Conservation (phyloP, 2,329 filamentous ascomycete species). For the Sclerotinia borealis region DNA sequence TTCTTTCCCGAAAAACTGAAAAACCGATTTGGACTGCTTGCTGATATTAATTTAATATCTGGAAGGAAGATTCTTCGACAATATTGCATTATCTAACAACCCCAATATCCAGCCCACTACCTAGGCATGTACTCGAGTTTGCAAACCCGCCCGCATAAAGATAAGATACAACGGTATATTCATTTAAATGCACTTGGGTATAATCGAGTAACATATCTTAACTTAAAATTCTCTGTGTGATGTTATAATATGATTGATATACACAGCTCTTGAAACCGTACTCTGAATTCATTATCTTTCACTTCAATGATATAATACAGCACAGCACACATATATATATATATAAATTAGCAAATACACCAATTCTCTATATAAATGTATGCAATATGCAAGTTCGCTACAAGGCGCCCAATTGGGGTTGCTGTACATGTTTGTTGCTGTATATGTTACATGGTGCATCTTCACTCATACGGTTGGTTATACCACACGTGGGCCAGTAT, state of each 20-base stretch:
- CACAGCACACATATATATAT: neutral
- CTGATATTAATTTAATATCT: no score
- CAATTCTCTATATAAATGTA: neutral
- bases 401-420: slow-evolving; percentile 19
- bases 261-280: neutral
- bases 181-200: no score
- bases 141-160: no score
- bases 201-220: no score
- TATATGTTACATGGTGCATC: neutral
- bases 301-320: neutral
- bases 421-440: no score
- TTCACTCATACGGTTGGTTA: no score
- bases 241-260: no score
- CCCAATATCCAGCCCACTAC: no score
- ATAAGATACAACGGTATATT: neutral
- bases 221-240: neutral
- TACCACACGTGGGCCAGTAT: neutral
- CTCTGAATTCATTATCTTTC: neutral
- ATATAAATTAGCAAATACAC: no score
- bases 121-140: neutral
- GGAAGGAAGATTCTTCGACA: neutral
- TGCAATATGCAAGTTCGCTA: slow-evolving; percentile 16
- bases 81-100: neutral
- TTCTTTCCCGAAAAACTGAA: neutral
- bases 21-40: neutral